Percentiles rank a stretch among this genome's conserved stretches.
Evolutionary conservation across 148 eudicot genomes (phyloP).

Genomic region (Persicaria tinctoria): DNA sequence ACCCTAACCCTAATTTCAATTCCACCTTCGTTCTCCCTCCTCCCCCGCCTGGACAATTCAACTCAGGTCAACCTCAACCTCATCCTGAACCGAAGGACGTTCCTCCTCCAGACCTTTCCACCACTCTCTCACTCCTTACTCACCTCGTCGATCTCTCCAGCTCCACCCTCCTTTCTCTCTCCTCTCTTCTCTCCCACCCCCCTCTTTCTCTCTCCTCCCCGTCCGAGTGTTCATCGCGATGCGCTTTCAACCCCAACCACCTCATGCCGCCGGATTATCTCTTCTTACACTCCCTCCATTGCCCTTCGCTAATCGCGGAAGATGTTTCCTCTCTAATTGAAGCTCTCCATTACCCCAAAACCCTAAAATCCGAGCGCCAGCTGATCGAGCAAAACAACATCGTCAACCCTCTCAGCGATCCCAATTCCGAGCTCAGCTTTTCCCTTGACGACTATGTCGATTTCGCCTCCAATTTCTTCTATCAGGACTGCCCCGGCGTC

Average conservation of each 20-base stretch:
- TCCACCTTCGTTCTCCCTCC: slow-evolving; percentile 14
- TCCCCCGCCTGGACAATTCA: slow-evolving; percentile 19
- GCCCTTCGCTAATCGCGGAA: slow-evolving; percentile 36
- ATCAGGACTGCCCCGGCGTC: slow-evolving; percentile 59
- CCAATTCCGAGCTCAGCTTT: slow-evolving; percentile 41
- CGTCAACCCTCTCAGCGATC: slow-evolving; percentile 27
- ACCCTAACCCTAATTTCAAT: slow-evolving; percentile 24
- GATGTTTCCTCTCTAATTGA: slow-evolving; percentile 17
- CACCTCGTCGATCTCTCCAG: slow-evolving; percentile 33
- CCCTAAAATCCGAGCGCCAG: slow-evolving; percentile 28
- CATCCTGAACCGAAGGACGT: slow-evolving; percentile 11
- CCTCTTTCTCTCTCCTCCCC: slow-evolving; percentile 9
- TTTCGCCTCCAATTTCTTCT: slow-evolving; percentile 46
- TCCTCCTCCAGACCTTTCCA: slow-evolving; percentile 20
- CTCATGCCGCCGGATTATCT: slow-evolving; percentile 49
- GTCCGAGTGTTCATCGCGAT: slow-evolving; percentile 18
- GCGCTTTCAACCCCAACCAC: slow-evolving; percentile 57
- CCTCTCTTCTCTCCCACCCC: slow-evolving; percentile 23
- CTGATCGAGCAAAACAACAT: slow-evolving; percentile 22
- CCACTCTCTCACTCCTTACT: slow-evolving; percentile 26
- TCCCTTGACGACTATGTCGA: slow-evolving; percentile 46
- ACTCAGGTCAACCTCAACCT: slow-evolving; percentile 5
- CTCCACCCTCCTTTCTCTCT: slow-evolving; percentile 33
- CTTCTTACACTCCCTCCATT: slow-evolving; percentile 52
- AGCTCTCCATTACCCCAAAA: slow-evolving; percentile 40